Conservation (phyloP, 768 basidiomycete species). For the Russula virescens region DNA sequence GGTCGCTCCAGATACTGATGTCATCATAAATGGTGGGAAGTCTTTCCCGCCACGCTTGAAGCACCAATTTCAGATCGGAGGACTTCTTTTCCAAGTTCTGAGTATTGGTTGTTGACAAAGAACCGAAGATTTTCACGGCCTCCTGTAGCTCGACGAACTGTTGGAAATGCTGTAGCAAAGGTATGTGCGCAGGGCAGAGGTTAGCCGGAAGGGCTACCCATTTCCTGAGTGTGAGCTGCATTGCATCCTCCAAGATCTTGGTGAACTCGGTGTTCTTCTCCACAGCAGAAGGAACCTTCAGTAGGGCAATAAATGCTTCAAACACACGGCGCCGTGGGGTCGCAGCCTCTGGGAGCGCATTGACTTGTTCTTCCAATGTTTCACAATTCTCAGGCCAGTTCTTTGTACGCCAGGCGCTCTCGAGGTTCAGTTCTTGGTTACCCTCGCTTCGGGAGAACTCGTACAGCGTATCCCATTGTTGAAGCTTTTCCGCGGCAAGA, state of each 20-base stretch:
- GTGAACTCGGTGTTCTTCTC: slow-evolving; percentile 89
- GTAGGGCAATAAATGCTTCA: slow-evolving; percentile 86
- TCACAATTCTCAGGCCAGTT: slow-evolving; percentile 87
- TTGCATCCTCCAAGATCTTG: slow-evolving; percentile 86
- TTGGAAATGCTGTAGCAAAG: slow-evolving; percentile 95
- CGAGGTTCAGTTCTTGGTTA: slow-evolving; percentile 88
- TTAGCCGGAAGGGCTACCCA: slow-evolving; percentile 87
- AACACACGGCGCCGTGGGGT: slow-evolving; percentile 98
- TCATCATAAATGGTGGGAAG: slow-evolving; percentile 95
- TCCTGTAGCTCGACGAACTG: slow-evolving; percentile 98
- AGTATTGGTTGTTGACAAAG: slow-evolving; percentile 77
- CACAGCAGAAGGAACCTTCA: slow-evolving; percentile 73
- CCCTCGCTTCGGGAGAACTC: slow-evolving; percentile 86
- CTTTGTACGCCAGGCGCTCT: slow-evolving; percentile 90
- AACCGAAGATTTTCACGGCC: slow-evolving; percentile 90
- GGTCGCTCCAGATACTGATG: slow-evolving; percentile 97
- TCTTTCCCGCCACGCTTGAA: slow-evolving; percentile 95
- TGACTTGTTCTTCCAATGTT: slow-evolving; percentile 73
- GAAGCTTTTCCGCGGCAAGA: slow-evolving; percentile 87
- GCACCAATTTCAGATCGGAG: slow-evolving; percentile 90
- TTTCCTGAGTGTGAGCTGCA: slow-evolving; percentile 93
- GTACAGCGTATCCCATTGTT: slow-evolving; percentile 93
- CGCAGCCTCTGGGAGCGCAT: slow-evolving; percentile 72
- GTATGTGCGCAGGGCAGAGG: slow-evolving; percentile 88
- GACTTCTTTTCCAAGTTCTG: slow-evolving; percentile 93